Percentiles rank a stretch among this genome's conserved stretches.
phyloP scores from a whole-genome alignment of 805 yeast species.

The Pichia kluyveri region DNA sequence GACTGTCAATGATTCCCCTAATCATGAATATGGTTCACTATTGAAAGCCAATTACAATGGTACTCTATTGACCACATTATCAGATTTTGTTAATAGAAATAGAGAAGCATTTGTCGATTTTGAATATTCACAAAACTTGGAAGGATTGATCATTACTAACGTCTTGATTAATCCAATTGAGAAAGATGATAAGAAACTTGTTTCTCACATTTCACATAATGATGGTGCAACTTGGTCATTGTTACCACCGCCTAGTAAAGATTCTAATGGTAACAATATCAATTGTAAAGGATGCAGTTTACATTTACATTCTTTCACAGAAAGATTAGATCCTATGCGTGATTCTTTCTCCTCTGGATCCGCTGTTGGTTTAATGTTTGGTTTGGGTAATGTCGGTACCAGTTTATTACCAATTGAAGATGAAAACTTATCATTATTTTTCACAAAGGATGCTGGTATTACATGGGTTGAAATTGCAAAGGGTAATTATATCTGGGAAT shows the following conservation, averaged over 20 bases:
- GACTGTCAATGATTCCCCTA: slow-evolving; percentile 46
- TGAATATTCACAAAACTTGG: slow-evolving; percentile 73
- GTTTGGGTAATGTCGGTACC: slow-evolving; percentile 88
- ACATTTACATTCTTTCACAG: slow-evolving; percentile 86
- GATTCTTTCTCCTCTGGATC: slow-evolving; percentile 84
- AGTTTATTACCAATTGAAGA: slow-evolving; percentile 30
- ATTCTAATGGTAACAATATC: slow-evolving; percentile 50
- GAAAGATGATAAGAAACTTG: slow-evolving; percentile 41
- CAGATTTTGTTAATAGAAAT: slow-evolving; percentile 69
- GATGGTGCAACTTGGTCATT: slow-evolving; percentile 87
- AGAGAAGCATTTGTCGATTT: slow-evolving; percentile 73
- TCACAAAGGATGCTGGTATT: slow-evolving; percentile 85
- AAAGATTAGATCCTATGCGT: slow-evolving; percentile 60
- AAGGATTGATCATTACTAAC: slow-evolving; percentile 76
- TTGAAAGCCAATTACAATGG: slow-evolving; percentile 90
- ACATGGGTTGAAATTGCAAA: slow-evolving; percentile 75
- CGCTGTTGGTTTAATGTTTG: slow-evolving; percentile 82
- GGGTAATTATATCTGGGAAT: slow-evolving; percentile 87
- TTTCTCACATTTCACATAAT: slow-evolving; percentile 71
- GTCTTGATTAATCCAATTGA: slow-evolving; percentile 47
- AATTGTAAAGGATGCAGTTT: slow-evolving; percentile 59
- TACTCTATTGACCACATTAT: slow-evolving; percentile 65
- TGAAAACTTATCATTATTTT: slow-evolving; percentile 55
- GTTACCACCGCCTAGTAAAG: slow-evolving; percentile 58
- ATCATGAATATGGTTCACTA: slow-evolving; percentile 64